Evolutionary conservation across 805 yeast genomes (phyloP).

Genomic region (Cyberlindnera sargentensis): DNA sequence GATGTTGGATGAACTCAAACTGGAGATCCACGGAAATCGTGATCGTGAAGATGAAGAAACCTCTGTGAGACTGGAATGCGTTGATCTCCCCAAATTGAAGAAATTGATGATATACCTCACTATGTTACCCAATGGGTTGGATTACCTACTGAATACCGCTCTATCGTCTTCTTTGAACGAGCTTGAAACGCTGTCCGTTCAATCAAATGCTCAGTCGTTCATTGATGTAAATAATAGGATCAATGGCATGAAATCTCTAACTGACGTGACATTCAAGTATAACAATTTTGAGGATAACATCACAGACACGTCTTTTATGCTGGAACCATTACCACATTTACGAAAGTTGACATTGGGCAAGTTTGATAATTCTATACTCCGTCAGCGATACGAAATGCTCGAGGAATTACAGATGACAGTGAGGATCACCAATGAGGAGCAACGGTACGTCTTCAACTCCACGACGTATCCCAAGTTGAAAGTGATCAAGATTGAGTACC

Average conservation of each 20-base stretch:
- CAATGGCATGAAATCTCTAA: background rate
- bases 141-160: background rate
- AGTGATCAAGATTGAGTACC: slow-evolving; percentile 8
- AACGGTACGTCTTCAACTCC: slow-evolving; percentile 3
- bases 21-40: slow-evolving; percentile 12
- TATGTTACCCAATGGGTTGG: too few relatives aligned
- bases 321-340: slow-evolving; percentile 2
- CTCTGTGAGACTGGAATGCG: too few relatives aligned
- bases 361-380: slow-evolving; percentile 8
- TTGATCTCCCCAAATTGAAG: background rate
- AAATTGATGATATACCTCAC: background rate
- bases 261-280: slow-evolving; percentile 2
- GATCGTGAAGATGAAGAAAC: too few relatives aligned
- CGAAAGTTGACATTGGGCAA: slow-evolving; percentile 3
- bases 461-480: slow-evolving; percentile 11
- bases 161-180: background rate
- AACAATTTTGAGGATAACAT: slow-evolving; percentile 7
- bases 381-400: slow-evolving; percentile 6
- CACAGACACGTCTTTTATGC: background rate
- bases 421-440: slow-evolving; percentile 4
- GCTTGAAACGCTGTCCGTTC: background rate
- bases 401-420: slow-evolving; percentile 1
- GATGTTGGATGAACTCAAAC: slow-evolving; percentile 2
- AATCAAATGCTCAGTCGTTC: slow-evolving; percentile 9
- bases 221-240: slow-evolving; percentile 5